Conservation (phyloP, 495 filamentous ascomycete genomes). For the Hypoxylon lienhwacheense region DNA sequence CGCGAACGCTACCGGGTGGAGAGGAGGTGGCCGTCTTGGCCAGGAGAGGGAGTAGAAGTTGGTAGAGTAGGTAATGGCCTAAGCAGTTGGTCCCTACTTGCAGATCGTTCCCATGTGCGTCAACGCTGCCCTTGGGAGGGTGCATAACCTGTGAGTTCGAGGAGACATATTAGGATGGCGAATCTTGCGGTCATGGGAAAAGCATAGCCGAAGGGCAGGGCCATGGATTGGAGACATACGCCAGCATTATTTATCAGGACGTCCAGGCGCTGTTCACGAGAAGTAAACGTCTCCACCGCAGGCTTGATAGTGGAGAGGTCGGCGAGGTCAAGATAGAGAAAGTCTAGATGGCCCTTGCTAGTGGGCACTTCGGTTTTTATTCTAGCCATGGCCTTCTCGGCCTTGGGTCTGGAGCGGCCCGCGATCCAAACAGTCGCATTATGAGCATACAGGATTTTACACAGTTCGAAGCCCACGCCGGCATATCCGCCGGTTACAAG, state of each 20-base stretch:
- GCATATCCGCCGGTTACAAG: conserved; percentile 52
- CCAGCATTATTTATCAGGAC: conserved; percentile 43
- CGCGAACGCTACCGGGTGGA: conserved; percentile 42
- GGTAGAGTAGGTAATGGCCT: conserved; percentile 43
- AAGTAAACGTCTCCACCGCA: conserved; percentile 40
- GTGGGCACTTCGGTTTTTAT: conserved; percentile 9
- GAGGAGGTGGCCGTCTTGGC: conserved; percentile 39
- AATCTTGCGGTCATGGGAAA: background rate
- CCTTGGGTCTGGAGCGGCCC: conserved; percentile 40
- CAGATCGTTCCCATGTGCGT: conserved; percentile 42
- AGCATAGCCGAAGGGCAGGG: background rate
- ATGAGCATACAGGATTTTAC: conserved; percentile 45
- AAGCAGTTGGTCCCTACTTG: conserved; percentile 46
- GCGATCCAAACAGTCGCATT: conserved; percentile 56
- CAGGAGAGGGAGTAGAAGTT: conserved; percentile 50
- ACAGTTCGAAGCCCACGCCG: conserved; percentile 50
- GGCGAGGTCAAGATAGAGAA: conserved; percentile 50
- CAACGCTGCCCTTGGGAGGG: conserved; percentile 26
- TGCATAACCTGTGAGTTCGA: conserved; percentile 35
- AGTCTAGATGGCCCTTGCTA: conserved; percentile 44
- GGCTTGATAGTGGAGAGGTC: conserved; percentile 55
- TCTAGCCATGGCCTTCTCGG: conserved; percentile 13
- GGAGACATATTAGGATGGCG: conserved; percentile 6
- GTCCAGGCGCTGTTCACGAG: conserved; percentile 29
- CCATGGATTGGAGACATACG: conserved; percentile 21